Base-by-base conservation (phyloP, 2,329 filamentous ascomycete genomes). In the Thielaviopsis musarum region DNA sequence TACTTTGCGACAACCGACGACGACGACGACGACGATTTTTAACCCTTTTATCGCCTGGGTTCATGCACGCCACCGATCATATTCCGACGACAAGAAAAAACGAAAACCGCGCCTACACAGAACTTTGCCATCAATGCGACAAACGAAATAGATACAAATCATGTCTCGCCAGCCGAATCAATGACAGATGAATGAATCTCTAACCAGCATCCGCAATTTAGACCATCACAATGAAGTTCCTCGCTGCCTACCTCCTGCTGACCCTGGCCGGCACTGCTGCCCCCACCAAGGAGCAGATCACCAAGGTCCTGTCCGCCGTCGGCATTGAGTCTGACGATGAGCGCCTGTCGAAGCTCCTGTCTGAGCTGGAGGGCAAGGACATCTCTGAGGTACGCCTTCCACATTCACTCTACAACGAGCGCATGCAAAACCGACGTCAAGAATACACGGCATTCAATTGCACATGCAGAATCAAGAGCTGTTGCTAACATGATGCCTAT, bases 171-270 rank as follows among this genome's bases (percentile, higher is more conserved):
- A 21, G n/a, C n/a, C n/a, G n/a, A 49, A 5, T 19, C 13, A 17
- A 45, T 21, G 45, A 49, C n/a, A n/a, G 1, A 17, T 19, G 41
- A 48, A 48, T 19, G n/a, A 21, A 19, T 19, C 1, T 49, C 57
- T 49, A 59, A 59, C 51, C 24, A 24, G 9, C 22, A 9, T 19
- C 12, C 21, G 41, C 34, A 52, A 34, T n/a, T 15, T 49, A 60
- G 38, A 55, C 52, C 45, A 41, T 54, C 75, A 95, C 85, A 89
- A 97, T 98, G 93, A 97, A 98, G 91, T 86, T 97, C 80, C 87
- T 98, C 80, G 93, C 93, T 74, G 91, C 93, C 74, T 97, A 95
- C 84, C 90, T 98, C 73, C 91, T 98, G 73, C 88, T 97, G 76
- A 78, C 79, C 79, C 87, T 97, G 69, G 91, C 82, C 74, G 93